Conservation (phyloP, 2,329 filamentous ascomycete genomes). For the Ciborinia camelliae region DNA sequence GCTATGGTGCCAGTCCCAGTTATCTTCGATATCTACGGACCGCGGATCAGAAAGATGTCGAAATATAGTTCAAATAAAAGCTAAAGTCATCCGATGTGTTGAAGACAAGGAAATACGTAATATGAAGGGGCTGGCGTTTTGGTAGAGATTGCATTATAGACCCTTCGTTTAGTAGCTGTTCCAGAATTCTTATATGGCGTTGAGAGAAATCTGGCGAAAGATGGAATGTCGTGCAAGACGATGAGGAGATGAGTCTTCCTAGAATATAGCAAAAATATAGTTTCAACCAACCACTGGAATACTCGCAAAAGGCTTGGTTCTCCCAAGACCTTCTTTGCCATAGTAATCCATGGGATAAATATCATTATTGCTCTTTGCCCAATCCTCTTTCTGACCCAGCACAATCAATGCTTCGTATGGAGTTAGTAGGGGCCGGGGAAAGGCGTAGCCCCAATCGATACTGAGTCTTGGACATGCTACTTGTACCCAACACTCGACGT, state of each 20-base stretch:
- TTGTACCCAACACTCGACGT: constrained; percentile 98
- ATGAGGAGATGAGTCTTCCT: too few species aligned
- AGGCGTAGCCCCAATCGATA: constrained; percentile 99
- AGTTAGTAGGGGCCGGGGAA: constrained; percentile 80
- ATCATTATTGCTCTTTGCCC: constrained; percentile 57
- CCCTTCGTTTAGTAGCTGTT: background rate
- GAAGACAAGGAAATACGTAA: background rate
- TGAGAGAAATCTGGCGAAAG: background rate
- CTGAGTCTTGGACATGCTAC: constrained; percentile 94
- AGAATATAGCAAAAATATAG: background rate
- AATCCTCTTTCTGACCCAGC: constrained; percentile 74
- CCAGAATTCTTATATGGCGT: background rate
- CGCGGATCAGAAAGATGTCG: constrained; percentile 45
- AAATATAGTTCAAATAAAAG: constrained; percentile 19
- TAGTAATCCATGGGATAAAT: constrained; percentile 99
- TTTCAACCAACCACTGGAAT: constrained; percentile 27
- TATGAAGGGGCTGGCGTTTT: background rate
- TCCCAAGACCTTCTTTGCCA: constrained; percentile 82
- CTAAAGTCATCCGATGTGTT: background rate
- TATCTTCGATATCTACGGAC: constrained; percentile 58
- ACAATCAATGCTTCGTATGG: constrained; percentile 94
- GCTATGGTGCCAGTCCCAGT: constrained; percentile 59
- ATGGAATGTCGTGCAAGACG: background rate
- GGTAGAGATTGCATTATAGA: background rate
- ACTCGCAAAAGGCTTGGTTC: constrained; percentile 53